Evolutionary conservation across 768 basidiomycete species (phyloP), one percentile per base, ranked within the genome.

Genomic region (Leucocoprinus leucothites): DNA sequence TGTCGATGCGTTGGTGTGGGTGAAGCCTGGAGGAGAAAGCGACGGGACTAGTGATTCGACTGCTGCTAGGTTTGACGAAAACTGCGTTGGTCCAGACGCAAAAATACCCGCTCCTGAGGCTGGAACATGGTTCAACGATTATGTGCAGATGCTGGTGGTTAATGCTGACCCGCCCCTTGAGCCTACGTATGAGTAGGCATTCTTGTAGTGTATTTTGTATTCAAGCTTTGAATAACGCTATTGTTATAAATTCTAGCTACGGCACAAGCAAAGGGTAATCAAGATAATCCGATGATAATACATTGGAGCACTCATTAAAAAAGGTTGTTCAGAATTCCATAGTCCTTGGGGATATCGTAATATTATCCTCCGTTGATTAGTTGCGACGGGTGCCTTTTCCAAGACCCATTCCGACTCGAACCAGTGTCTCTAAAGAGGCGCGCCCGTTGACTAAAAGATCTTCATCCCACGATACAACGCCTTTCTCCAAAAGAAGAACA

Each of bases 401-500:
- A 61, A 97, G 81, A 14, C 91, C 88, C 85, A 86, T 91, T 9
- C 92, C 91, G 47, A 91, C 89, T 28, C 89, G 84, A 7, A 95
- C 91, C 22, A 94, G 80, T 0, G 93, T 95, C 72, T 95, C 93
- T 21, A 98, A 76, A n/a, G 86, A 84, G 2, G 91, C 90, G 26
- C 77, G 73, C n/a, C 89, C 86, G 67, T 97, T 97, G 53, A 88
- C 76, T 28, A 94, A 61, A 16, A 97, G 68, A 68, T 98, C 95
- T 60, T 94, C 90, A 62, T 98, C 96, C 89, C 94, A 99, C 64
- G 87, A 77, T 13, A 98, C 81, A 3, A 71, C 79, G 6, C 87
- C 89, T 65, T 86, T 91, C 70, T 94, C 92, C 61, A 98, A 94
- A 16, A 98, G 68, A 42, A 91, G 71, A 38, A 98, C 94, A 59